Conservation (phyloP, 2,329 filamentous ascomycete genomes). For the Xylariomycetidae sp. region DNA sequence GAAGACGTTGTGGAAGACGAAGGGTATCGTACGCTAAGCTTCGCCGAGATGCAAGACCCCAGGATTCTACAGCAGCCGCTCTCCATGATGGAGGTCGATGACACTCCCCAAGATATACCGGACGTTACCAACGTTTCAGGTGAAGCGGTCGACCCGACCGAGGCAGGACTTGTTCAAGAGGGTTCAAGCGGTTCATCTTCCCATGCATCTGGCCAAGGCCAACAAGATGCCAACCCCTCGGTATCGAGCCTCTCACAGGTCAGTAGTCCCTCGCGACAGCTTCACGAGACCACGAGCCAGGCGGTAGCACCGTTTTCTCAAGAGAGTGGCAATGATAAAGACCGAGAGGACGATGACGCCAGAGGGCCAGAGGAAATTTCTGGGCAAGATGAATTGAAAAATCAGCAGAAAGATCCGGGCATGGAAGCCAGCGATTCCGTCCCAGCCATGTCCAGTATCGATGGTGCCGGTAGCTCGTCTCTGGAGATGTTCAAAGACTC, state of each 20-base stretch:
- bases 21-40: slow-evolving; percentile 55
- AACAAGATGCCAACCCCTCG: slow-evolving; percentile 11
- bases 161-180: neutral
- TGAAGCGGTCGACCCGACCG: slow-evolving; percentile 2
- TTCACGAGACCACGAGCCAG: slow-evolving; percentile 21
- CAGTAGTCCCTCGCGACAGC: slow-evolving; percentile 26
- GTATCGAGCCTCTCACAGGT: slow-evolving; percentile 21
- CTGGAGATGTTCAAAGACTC: too few relatives aligned
- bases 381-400: too few relatives aligned
- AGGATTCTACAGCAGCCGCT: slow-evolving; percentile 53
- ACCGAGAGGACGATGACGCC: too few relatives aligned
- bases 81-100: too few relatives aligned
- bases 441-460: too few relatives aligned
- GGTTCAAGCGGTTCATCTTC: slow-evolving; percentile 11
- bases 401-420: too few relatives aligned
- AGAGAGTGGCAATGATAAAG: too few relatives aligned
- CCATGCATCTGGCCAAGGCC: slow-evolving; percentile 15
- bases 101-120: too few relatives aligned
- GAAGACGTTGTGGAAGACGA: slow-evolving; percentile 43
- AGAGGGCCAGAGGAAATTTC: too few relatives aligned
- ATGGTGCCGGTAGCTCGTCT: too few relatives aligned
- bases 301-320: slow-evolving; percentile 9
- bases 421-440: too few relatives aligned
- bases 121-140: too few relatives aligned
- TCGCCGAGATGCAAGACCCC: slow-evolving; percentile 62